Conservation (phyloP, 1,139 yeast genomes). For the Suhomyces bolitotheri region DNA sequence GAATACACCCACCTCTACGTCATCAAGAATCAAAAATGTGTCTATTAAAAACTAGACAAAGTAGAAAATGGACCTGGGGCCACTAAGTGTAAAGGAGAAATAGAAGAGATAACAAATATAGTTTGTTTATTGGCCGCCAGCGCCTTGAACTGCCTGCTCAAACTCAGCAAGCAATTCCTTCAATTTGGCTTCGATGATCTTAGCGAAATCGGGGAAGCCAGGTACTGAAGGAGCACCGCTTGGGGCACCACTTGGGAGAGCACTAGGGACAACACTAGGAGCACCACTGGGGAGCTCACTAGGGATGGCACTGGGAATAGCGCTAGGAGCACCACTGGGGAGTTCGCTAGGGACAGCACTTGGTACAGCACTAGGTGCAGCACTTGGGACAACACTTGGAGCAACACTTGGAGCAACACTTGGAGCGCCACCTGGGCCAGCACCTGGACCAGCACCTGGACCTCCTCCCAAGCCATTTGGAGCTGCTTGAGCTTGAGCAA, state of each 20-base stretch:
- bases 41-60: too few relatives aligned
- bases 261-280: constrained; percentile 10
- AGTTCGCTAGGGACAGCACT: neutral
- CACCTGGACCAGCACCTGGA: neutral
- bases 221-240: neutral
- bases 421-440: neutral
- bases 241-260: neutral
- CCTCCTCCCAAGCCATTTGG: too few relatives aligned
- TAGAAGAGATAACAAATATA: too few relatives aligned
- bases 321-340: neutral
- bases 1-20: too few relatives aligned
- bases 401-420: neutral
- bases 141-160: too few relatives aligned
- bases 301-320: neutral
- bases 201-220: too few relatives aligned
- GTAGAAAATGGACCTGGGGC: too few relatives aligned
- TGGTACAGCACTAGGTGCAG: neutral
- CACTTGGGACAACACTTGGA: neutral
- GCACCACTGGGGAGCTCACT: constrained; percentile 9
- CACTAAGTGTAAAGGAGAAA: too few relatives aligned
- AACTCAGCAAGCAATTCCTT: too few relatives aligned
- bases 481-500: neutral
- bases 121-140: too few relatives aligned
- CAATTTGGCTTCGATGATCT: too few relatives aligned
- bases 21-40: too few relatives aligned